Conservation (phyloP, 768 basidiomycete species). For the Terana coerulea region DNA sequence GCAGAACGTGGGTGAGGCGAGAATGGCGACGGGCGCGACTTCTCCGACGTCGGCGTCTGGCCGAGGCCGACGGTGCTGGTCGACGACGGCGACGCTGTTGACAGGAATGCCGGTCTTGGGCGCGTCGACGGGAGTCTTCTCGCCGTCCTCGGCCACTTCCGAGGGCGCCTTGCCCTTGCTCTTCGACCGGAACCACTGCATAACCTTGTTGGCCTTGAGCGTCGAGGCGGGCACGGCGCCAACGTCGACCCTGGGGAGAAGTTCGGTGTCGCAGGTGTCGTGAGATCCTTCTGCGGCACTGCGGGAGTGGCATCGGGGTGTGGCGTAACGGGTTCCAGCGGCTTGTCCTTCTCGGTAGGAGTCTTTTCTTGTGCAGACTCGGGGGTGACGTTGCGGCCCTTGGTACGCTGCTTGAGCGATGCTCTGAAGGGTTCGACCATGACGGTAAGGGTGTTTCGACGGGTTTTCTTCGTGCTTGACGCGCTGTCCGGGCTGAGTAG, state of each 20-base stretch:
- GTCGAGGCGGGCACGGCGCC: conserved; percentile 60
- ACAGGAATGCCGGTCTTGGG: conserved; percentile 5
- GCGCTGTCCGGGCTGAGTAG: conserved; percentile 31
- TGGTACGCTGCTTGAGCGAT: conserved; percentile 36
- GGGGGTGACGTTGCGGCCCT: conserved; percentile 18
- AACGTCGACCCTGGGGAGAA: conserved; percentile 25
- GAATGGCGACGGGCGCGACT: conserved; percentile 15
- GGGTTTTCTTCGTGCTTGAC: conserved; percentile 47
- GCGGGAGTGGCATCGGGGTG: conserved; percentile 11
- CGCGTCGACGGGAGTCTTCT: conserved; percentile 18
- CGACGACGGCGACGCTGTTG: conserved; percentile 5
- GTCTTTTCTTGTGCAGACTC: conserved; percentile 33
- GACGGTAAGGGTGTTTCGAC: conserved; percentile 81
- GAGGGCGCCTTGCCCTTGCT: conserved; percentile 43
- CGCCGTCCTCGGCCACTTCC: conserved; percentile 24
- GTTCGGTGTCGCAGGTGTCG: conserved; percentile 20
- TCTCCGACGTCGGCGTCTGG: conserved; percentile 15
- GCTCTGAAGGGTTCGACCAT: conserved; percentile 79
- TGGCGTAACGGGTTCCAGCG: conserved; percentile 6
- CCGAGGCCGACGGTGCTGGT: conserved; percentile 14
- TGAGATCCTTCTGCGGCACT: conserved; percentile 16
- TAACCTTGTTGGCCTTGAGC: conserved; percentile 91
- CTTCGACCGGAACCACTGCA: conserved; percentile 94
- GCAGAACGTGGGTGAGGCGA: conserved; percentile 41
- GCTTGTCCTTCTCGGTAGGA: conserved; percentile 18